Percentiles rank a stretch among this genome's conserved stretches.
Evolutionary conservation across 2,329 filamentous ascomycete genomes (phyloP).

Genomic region (Paramyrothecium sp.): DNA sequence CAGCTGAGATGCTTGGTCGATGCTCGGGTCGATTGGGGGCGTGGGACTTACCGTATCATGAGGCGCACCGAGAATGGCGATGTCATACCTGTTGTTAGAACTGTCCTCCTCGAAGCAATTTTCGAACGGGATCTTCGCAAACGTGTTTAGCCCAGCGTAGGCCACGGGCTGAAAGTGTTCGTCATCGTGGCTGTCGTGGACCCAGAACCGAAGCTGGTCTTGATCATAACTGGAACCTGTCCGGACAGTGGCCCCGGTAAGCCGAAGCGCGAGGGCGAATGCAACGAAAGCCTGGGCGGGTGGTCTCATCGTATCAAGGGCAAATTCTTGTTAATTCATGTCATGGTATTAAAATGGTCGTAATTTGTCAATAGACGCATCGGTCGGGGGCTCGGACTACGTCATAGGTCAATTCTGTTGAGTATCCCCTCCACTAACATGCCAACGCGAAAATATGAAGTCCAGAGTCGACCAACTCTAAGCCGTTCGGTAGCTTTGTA

Average conservation of each 20-base stretch:
- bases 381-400: too few species aligned
- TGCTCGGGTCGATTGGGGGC: neutral
- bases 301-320: too few species aligned
- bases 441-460: too few species aligned
- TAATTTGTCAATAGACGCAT: too few species aligned
- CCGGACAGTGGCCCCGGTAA: neutral
- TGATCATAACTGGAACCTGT: neutral
- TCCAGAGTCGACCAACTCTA: too few species aligned
- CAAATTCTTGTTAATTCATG: too few species aligned
- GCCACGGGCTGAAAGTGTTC: constrained; percentile 12
- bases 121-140: constrained; percentile 19
- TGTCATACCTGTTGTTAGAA: constrained; percentile 16
- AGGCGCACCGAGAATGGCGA: constrained; percentile 25
- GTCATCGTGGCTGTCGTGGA: constrained; percentile 6
- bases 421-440: too few species aligned
- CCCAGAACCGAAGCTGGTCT: constrained; percentile 13
- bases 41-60: constrained; percentile 22
- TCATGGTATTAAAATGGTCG: too few species aligned
- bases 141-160: constrained; percentile 16
- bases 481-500: too few species aligned
- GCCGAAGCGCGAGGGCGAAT: too few species aligned
- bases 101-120: constrained; percentile 19
- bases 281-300: too few species aligned
- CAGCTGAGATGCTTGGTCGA: neutral
- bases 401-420: too few species aligned